Conservation (phyloP, 345 rosid genomes). For the Hevea brasiliensis region DNA sequence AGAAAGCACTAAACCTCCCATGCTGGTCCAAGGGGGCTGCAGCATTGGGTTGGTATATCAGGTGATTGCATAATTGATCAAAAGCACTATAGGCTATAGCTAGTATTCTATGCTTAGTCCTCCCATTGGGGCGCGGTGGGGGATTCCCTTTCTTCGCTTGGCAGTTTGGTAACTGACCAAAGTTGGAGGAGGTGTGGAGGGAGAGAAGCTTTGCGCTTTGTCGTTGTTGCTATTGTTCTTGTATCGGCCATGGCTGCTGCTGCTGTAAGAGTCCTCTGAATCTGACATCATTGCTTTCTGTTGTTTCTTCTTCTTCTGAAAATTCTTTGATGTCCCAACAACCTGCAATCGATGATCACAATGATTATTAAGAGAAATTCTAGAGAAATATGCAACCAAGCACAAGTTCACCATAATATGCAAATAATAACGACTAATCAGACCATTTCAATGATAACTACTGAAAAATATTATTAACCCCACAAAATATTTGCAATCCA, state of each 20-base stretch:
- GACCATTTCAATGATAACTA: too few species aligned
- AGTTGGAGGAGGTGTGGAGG: slow-evolving; percentile 83
- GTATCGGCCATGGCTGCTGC: slow-evolving; percentile 44
- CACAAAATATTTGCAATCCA: too few species aligned
- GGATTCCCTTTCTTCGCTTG: slow-evolving; percentile 91
- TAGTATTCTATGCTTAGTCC: slow-evolving; percentile 79
- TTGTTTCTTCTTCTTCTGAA: slow-evolving; percentile 39
- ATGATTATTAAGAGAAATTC: background rate
- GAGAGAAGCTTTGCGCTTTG: slow-evolving; percentile 61
- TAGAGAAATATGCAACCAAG: background rate
- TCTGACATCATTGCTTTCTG: slow-evolving; percentile 40
- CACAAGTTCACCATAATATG: too few species aligned
- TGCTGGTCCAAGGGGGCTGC: background rate
- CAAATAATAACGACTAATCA: too few species aligned
- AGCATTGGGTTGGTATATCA: background rate
- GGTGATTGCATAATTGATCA: slow-evolving; percentile 1
- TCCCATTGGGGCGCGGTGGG: slow-evolving; percentile 90
- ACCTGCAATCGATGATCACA: slow-evolving; percentile 28
- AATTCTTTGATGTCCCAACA: slow-evolving; percentile 51
- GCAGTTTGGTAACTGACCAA: slow-evolving; percentile 47
- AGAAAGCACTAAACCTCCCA: slow-evolving; percentile 18
- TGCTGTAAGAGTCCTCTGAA: slow-evolving; percentile 76
- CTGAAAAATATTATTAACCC: too few species aligned
- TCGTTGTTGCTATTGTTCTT: slow-evolving; percentile 16
- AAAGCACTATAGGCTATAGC: background rate